A percentile compares a stretch with the other conserved stretches of the same genome.
Evolutionary conservation across 148 eudicot genomes (phyloP).

Genomic region (Camellia lanceoleosa): DNA sequence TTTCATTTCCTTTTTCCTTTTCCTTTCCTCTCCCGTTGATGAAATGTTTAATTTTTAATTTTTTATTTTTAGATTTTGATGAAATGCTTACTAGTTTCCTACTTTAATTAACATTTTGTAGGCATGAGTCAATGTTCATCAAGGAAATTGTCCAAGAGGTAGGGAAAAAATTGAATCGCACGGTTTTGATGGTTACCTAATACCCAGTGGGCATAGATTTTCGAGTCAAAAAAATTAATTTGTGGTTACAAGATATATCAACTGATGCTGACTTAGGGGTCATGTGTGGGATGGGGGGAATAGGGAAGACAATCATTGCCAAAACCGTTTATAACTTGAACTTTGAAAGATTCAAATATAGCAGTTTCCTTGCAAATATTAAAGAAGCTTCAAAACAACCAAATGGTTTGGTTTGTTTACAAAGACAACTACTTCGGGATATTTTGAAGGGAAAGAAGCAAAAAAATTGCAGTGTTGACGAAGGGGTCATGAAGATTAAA

Average conservation of each 20-base stretch:
- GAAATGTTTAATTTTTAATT: too few species aligned
- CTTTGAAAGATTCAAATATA: neutral
- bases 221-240: neutral
- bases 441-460: neutral
- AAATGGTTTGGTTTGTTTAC: neutral
- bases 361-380: neutral
- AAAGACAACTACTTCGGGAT: neutral
- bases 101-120: neutral
- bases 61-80: neutral
- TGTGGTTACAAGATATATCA: slow-evolving; percentile 10
- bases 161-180: neutral
- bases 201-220: neutral
- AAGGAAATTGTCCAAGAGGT: neutral
- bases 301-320: slow-evolving; percentile 13
- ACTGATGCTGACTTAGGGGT: neutral
- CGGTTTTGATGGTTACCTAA: neutral
- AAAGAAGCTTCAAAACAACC: neutral
- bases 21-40: too few species aligned
- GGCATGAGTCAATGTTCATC: neutral
- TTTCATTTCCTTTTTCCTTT: too few species aligned
- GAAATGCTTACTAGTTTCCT: neutral
- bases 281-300: slow-evolving; percentile 3
- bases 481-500: neutral
- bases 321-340: slow-evolving; percentile 2
- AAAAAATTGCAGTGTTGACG: neutral